These are phyloP conservation scores for Aquilaria sinensis DNA, from an alignment of 345 rosid species.

Conservation along the genomic window DNA sequence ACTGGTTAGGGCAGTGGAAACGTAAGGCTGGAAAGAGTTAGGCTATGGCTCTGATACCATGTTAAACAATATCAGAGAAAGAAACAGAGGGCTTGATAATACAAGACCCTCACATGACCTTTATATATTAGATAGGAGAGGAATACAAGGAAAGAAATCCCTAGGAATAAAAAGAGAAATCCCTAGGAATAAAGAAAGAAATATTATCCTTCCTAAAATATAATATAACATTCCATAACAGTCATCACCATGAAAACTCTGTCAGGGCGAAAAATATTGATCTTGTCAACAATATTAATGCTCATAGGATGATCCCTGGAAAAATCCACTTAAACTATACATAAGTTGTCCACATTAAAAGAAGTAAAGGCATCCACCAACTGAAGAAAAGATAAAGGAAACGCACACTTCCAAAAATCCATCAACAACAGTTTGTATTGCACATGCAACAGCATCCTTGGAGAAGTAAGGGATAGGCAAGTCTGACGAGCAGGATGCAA, in stretches of 20 bases:
- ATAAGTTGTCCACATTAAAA: slow-evolving; percentile 9
- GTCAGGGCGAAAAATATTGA: slow-evolving; percentile 85
- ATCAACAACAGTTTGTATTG: slow-evolving; percentile 79
- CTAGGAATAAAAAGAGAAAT: no score
- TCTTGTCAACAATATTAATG: slow-evolving; percentile 59
- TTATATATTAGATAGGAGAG: no score
- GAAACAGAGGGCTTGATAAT: no score
- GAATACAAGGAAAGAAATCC: no score
- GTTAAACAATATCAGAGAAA: no score
- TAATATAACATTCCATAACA: no score
- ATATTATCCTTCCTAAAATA: no score
- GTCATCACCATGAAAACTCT: slow-evolving; percentile 81
- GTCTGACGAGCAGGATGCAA: slow-evolving; percentile 58
- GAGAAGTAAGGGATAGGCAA: slow-evolving; percentile 67
- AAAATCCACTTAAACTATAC: slow-evolving; percentile 19
- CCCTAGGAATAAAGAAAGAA: no score
- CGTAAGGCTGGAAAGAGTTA: no score
- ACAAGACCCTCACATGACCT: no score
- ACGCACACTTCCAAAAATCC: slow-evolving; percentile 81
- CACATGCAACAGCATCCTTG: slow-evolving; percentile 44
- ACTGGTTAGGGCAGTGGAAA: no score
- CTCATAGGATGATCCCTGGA: slow-evolving; percentile 43
- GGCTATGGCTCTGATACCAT: no score
- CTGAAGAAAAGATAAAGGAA: slow-evolving; percentile 14
- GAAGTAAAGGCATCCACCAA: slow-evolving; percentile 12